These are phyloP conservation scores for Bimuria novae-zelandiae DNA, from an alignment of 2,329 filamentous ascomycete genomes.

Conservation along the genomic window DNA sequence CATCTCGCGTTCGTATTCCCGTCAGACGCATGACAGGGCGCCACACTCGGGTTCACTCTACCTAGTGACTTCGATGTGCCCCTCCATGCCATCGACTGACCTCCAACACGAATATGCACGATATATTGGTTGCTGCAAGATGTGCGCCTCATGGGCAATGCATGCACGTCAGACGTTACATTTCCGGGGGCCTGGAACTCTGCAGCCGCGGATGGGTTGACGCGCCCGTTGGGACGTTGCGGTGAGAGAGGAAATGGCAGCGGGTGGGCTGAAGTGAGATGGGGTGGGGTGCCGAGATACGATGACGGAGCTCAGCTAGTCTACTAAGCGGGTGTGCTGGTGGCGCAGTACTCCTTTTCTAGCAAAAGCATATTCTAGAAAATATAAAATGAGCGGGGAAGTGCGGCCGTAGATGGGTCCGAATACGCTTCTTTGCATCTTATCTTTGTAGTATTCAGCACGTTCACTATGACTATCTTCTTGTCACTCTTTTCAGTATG, in stretches of 20 bases:
- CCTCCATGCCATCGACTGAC: neutral
- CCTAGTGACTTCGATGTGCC: neutral
- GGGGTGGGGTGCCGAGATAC: neutral
- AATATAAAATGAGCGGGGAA: neutral
- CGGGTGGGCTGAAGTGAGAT: slow-evolving; percentile 1
- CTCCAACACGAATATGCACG: neutral
- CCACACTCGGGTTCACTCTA: slow-evolving; percentile 3
- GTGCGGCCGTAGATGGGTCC: neutral
- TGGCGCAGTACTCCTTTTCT: too few species aligned
- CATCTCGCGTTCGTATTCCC: neutral
- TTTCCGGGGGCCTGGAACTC: neutral
- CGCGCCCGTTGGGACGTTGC: neutral
- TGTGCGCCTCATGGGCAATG: neutral
- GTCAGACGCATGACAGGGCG: slow-evolving; percentile 2
- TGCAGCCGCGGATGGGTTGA: neutral
- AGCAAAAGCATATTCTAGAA: too few species aligned
- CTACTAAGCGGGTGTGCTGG: neutral
- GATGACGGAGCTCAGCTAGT: neutral
- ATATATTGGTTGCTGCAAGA: slow-evolving; percentile 4
- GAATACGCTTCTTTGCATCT: neutral
- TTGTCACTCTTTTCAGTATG: slow-evolving; percentile 1
- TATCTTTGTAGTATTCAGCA: neutral
- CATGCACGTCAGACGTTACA: neutral
- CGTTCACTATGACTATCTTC: slow-evolving; percentile 11
- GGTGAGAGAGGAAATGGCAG: neutral